A percentile compares a stretch with the other conserved stretches of the same genome.
These are phyloP conservation scores for Russula abietina DNA, from an alignment of 768 basidiomycete species.

Conservation along the genomic window DNA sequence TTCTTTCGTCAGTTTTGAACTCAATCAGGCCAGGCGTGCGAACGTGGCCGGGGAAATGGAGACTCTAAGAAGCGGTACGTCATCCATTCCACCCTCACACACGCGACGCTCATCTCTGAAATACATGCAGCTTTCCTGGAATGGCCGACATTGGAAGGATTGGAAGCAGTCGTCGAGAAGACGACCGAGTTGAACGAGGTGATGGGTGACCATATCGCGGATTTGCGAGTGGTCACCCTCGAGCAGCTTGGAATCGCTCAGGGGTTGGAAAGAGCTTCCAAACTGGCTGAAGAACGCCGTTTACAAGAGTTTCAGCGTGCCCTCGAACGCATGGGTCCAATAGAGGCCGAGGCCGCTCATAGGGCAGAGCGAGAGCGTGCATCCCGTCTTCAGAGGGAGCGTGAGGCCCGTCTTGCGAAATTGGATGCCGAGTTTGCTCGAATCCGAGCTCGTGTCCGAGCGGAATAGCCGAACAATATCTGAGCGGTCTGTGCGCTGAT, in stretches of 20 bases:
- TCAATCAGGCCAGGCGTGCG: neutral
- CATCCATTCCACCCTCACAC: too few relatives aligned
- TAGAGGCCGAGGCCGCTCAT: neutral
- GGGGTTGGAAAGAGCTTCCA: neutral
- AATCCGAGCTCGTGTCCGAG: neutral
- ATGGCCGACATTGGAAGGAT: conserved; percentile 4
- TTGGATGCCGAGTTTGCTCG: neutral
- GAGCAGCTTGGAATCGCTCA: neutral
- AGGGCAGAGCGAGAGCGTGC: neutral
- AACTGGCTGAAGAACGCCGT: neutral
- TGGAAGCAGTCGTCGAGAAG: conserved; percentile 6
- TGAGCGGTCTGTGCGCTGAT: too few relatives aligned
- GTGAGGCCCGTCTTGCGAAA: neutral
- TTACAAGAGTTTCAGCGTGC: conserved; percentile 1
- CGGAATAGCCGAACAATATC: neutral
- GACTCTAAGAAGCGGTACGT: neutral
- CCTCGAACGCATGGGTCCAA: neutral
- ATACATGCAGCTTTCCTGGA: conserved; percentile 16
- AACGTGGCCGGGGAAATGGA: neutral
- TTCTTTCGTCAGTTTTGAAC: neutral
- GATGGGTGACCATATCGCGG: neutral
- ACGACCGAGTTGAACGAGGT: neutral
- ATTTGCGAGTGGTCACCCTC: neutral
- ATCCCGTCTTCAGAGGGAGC: neutral
- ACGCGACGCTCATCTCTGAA: too few relatives aligned